Evolutionary conservation across 1,284 basidiomycete species (phyloP).

Genomic region (Mycena citricolor): DNA sequence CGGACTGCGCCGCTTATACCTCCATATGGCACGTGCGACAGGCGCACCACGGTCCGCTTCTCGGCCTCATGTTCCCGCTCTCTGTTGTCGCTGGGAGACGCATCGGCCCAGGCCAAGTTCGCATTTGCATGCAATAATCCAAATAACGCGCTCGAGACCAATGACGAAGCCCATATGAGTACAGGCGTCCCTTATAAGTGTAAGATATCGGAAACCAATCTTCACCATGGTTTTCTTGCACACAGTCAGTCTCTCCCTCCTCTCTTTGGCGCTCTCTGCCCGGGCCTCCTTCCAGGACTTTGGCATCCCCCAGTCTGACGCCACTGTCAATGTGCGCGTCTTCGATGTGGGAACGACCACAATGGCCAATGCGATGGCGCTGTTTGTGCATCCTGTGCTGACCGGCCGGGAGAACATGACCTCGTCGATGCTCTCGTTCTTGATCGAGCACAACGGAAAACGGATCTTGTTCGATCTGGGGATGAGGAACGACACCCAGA

Average conservation of each 20-base stretch:
- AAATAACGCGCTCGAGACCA: too few relatives aligned
- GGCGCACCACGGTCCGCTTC: too few relatives aligned
- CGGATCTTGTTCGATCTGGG: slow-evolving; percentile 29
- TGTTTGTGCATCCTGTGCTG: slow-evolving; percentile 19
- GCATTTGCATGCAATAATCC: too few relatives aligned
- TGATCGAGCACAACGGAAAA: slow-evolving; percentile 24
- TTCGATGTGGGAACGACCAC: slow-evolving; percentile 4
- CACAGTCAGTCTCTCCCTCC: neutral
- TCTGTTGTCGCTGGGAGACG: too few relatives aligned
- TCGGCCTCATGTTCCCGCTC: too few relatives aligned
- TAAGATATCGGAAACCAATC: too few relatives aligned
- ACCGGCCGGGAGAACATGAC: slow-evolving; percentile 22
- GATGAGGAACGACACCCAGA: slow-evolving; percentile 24
- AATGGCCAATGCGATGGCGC: neutral
- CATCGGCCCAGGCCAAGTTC: too few relatives aligned
- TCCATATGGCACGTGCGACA: too few relatives aligned
- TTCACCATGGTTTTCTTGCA: too few relatives aligned
- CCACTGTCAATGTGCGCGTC: neutral
- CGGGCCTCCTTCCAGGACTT: slow-evolving; percentile 4
- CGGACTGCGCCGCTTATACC: too few relatives aligned
- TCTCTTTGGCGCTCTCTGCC: neutral
- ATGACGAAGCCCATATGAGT: too few relatives aligned
- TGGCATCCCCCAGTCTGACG: slow-evolving; percentile 5
- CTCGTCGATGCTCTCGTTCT: slow-evolving; percentile 21
- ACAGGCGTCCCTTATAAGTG: too few relatives aligned